Base-by-base conservation (phyloP, 2,329 filamentous ascomycete species). In the Sporothrix luriei region DNA sequence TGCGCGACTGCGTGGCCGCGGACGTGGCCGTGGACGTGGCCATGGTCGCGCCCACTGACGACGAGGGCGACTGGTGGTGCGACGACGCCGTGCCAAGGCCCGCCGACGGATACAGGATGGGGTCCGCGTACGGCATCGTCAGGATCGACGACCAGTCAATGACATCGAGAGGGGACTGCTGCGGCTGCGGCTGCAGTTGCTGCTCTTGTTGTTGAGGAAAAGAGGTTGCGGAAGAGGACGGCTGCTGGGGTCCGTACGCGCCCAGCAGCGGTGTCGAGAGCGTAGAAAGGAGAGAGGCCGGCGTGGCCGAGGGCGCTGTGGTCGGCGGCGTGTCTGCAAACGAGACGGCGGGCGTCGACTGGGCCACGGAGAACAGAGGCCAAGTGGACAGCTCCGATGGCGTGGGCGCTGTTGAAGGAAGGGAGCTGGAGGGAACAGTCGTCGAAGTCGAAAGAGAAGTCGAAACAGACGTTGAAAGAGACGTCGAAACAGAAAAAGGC, bases 81-180 rank as follows among this genome's bases (percentile, higher is more conserved):
- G 52, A n/a, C 13, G 40, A n/a, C 13, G 40, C 13, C 33, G 43
- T 43, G 24, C 49, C 40, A 9, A 48, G 16, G 26, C 40, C 10
- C 38, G 24, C 24, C 33, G 33, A 2, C 24, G 48, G 54, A 26
- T 65, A 59, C 57, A 54, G 14, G n/a, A 29, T 14, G 59, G 40
- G n/a, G 5, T 68, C 62, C 2, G 51, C 64, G n/a, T 24, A 29
- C 2, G 69, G 67, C 29, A 72, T 55, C 49, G 33, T 43, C 19
- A 70, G 48, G 7, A 70, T 70, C 1, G 68, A 57, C 14, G 64
- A 51, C 70, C 70, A 73, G 48, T 73, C 71, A 7, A 70, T 1
- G 10, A 13, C 16, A 16, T 61, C 52, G 33, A 62, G 40, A 16
- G 38, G 21, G n/a, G 57, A 14, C 66, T 52, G 19, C 43, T 33